These are phyloP conservation scores for Didymella segeticola DNA, from an alignment of 2,329 filamentous ascomycete genomes.

Conservation along the genomic window DNA sequence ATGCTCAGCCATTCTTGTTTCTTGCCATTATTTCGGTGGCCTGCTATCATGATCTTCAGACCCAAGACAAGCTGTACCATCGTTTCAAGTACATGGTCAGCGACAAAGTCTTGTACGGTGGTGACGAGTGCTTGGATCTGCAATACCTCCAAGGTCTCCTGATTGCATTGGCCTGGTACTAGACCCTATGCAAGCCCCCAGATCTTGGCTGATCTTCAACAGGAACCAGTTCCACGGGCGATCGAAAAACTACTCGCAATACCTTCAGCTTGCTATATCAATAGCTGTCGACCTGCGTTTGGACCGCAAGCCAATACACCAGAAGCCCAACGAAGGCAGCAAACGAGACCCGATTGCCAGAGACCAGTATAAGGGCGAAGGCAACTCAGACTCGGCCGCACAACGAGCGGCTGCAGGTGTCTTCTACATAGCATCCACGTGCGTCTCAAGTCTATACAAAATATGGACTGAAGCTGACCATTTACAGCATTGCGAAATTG, in stretches of 20 bases:
- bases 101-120: constrained; percentile 39
- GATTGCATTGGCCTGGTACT: constrained; percentile 39
- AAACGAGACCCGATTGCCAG: constrained; percentile 34
- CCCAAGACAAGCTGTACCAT: constrained; percentile 44
- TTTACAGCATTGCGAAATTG: constrained; percentile 43
- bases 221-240: constrained; percentile 44
- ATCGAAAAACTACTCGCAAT: constrained; percentile 41
- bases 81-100: constrained; percentile 41
- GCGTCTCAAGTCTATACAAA: constrained; percentile 14
- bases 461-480: constrained; percentile 15
- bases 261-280: constrained; percentile 39
- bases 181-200: background rate
- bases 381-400: constrained; percentile 47
- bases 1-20: constrained; percentile 39
- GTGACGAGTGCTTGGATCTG: constrained; percentile 34
- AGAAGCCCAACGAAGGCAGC: constrained; percentile 23
- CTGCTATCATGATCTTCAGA: constrained; percentile 41
- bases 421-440: constrained; percentile 54
- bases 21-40: constrained; percentile 36
- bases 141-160: constrained; percentile 40
- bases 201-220: constrained; percentile 1
- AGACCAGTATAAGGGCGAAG: constrained; percentile 8
- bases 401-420: constrained; percentile 54
- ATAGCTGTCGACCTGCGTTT: constrained; percentile 43
- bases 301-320: constrained; percentile 32